Evolutionary conservation across 1,139 yeast species (phyloP).

Genomic region (Yamadazyma kanchanaburiensis): DNA sequence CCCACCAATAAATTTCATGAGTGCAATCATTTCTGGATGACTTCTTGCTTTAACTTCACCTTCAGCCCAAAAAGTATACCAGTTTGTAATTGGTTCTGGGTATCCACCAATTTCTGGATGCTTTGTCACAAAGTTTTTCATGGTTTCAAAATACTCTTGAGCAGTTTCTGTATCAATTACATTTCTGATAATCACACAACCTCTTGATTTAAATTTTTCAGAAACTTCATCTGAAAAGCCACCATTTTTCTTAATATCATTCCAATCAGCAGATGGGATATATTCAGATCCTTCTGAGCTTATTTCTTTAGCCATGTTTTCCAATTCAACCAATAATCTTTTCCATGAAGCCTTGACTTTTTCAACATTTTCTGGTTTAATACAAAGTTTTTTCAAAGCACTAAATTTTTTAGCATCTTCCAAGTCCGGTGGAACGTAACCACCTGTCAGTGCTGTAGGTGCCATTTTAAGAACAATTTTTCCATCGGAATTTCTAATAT

Average conservation of each 20-base stretch:
- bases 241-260: slow-evolving; percentile 12
- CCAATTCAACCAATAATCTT: slow-evolving; percentile 17
- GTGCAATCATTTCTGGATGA: slow-evolving; percentile 31
- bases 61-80: slow-evolving; percentile 42
- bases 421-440: slow-evolving; percentile 10
- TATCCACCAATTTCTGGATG: slow-evolving; percentile 31
- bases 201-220: slow-evolving; percentile 13
- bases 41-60: slow-evolving; percentile 41
- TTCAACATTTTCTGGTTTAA: slow-evolving; percentile 18
- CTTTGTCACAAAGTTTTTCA: slow-evolving; percentile 18
- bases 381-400: slow-evolving; percentile 13
- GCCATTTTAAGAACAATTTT: no score
- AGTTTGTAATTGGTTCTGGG: slow-evolving; percentile 26
- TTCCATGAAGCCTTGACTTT: slow-evolving; percentile 21
- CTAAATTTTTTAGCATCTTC: slow-evolving; percentile 9
- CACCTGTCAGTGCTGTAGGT: slow-evolving; percentile 4
- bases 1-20: slow-evolving; percentile 27
- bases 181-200: slow-evolving; percentile 19
- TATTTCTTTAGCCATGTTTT: slow-evolving; percentile 14
- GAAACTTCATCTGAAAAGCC: slow-evolving; percentile 13
- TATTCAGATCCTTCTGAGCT: slow-evolving; percentile 12
- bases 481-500: no score
- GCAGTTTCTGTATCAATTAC: slow-evolving; percentile 16
- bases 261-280: slow-evolving; percentile 17
- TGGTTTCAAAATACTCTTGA: slow-evolving; percentile 17